A percentile compares a stretch with the other conserved stretches of the same genome.
Evolutionary conservation across 2,329 filamentous ascomycete genomes (phyloP).

Genomic region (Diaporthe citriasiana): DNA sequence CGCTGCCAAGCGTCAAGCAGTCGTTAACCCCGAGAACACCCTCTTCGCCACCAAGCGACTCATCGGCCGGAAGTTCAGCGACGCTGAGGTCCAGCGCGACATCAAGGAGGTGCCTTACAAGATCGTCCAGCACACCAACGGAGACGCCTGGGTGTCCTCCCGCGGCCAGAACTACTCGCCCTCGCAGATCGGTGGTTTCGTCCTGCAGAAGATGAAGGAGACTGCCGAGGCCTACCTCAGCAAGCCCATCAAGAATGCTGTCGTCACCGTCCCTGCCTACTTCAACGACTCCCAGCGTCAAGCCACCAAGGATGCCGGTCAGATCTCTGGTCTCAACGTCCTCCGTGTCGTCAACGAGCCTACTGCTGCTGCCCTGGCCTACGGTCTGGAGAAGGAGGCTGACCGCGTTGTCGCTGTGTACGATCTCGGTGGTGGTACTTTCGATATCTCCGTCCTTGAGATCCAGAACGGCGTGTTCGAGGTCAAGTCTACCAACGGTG

Average conservation of each 20-base stretch:
- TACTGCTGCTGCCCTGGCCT: constrained; percentile 94
- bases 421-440: constrained; percentile 98
- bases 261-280: constrained; percentile 97
- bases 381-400: constrained; percentile 94
- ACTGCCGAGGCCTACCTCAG: constrained; percentile 94
- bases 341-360: constrained; percentile 99
- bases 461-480: constrained; percentile 99
- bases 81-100: constrained; percentile 93
- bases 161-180: constrained; percentile 97
- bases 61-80: constrained; percentile 97
- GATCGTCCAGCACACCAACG: constrained; percentile 97
- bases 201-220: constrained; percentile 99
- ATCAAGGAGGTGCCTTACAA: constrained; percentile 99
- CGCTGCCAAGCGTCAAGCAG: constrained; percentile 96
- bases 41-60: constrained; percentile 99
- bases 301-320: constrained; percentile 97
- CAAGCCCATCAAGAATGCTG: constrained; percentile 93
- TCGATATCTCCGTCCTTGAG: constrained; percentile 98
- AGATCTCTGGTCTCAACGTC: constrained; percentile 96
- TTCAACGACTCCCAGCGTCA: constrained; percentile 99
- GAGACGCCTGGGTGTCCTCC: constrained; percentile 95
- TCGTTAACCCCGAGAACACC: constrained; percentile 98
- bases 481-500: constrained; percentile 99
- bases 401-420: constrained; percentile 94
- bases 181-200: constrained; percentile 97